Evolutionary conservation across 345 rosid species (phyloP), one percentile per base, ranked within the genome.

Genomic region (Linum usitatissimum): DNA sequence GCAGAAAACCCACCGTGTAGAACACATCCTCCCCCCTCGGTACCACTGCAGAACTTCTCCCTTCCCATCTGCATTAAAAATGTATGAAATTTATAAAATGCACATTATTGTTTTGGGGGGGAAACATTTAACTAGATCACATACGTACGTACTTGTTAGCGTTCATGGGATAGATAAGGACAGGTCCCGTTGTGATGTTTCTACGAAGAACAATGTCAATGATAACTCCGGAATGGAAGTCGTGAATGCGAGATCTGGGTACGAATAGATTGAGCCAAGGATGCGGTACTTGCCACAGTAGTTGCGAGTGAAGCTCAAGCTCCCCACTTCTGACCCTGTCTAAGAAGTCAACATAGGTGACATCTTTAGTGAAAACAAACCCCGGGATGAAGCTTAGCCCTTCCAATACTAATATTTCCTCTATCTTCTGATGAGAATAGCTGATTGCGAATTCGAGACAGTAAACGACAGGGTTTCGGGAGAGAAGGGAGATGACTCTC

Each of bases 221-320:
- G 73, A 93, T 79, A 65, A 90, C 87, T 57, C 86, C 91, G 2
- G 81, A 65, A 55, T 83, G 75, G 81, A 93, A 90, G 48, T 80
- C 81, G 1, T 42, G 20, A 14, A 93, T 84, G 12, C 73, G 71
- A 58, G 99, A 93, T 73, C 68, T 75, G 3, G 99, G 97, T 18
- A 93, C 68, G 21, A 93, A 90, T 1, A 93, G 75, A 59, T 90
- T 93, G 39, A 90, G 70, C 99, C 99, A 93, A 31, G 99, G 99
- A 76, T 93, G 99, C 49, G 99, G 96, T 77, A 93, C 96, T 30
- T 92, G 88, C 98, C 98, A 91, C 7, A 85, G 61, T 55, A 95
- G 90, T 69, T 77, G 75, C 10, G 84, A 65, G 38, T 72, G 75
- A 34, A 92, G 95, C 31, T 80, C 70, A n/a, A 71, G 60, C 73